A percentile compares a stretch with the other conserved stretches of the same genome.
phyloP scores from a whole-genome alignment of 768 basidiomycete species.

The Tephrocybe rancida region DNA sequence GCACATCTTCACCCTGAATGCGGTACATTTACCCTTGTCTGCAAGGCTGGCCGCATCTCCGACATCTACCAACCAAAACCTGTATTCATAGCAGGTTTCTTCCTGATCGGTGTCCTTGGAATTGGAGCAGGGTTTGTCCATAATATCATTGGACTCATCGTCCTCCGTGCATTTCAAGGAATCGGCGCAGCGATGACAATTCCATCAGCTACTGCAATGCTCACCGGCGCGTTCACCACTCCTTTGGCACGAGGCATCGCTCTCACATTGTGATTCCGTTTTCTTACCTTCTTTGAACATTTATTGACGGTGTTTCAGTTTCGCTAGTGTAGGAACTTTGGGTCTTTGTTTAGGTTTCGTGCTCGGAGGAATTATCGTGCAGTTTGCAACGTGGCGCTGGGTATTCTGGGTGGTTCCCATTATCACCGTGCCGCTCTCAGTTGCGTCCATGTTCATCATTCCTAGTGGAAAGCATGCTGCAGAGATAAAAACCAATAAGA shows the following conservation, averaged over 20 bases:
- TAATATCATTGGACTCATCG: conserved; percentile 47
- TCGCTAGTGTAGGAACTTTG: neutral
- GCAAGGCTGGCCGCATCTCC: conserved; percentile 38
- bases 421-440: conserved; percentile 19
- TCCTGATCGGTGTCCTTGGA: conserved; percentile 42
- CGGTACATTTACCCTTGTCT: neutral
- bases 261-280: conserved; percentile 46
- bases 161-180: conserved; percentile 55
- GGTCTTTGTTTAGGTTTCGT: conserved; percentile 1
- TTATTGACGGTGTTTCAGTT: conserved; percentile 7
- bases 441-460: conserved; percentile 33
- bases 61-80: conserved; percentile 44
- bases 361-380: conserved; percentile 1
- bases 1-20: conserved; percentile 6
- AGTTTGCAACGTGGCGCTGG: conserved; percentile 5
- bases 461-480: conserved; percentile 24
- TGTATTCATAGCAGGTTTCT: conserved; percentile 43
- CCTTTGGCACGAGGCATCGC: conserved; percentile 48
- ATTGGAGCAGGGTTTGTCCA: conserved; percentile 48
- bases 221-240: conserved; percentile 52
- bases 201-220: conserved; percentile 51
- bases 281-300: conserved; percentile 30
- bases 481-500: conserved; percentile 22
- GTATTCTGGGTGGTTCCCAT: neutral
- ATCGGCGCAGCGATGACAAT: conserved; percentile 52